Percentiles rank a stretch among this genome's conserved stretches.
These are phyloP conservation scores for Carpinus fangiana DNA, from an alignment of 306 rosid genomes.

Conservation along the genomic window DNA sequence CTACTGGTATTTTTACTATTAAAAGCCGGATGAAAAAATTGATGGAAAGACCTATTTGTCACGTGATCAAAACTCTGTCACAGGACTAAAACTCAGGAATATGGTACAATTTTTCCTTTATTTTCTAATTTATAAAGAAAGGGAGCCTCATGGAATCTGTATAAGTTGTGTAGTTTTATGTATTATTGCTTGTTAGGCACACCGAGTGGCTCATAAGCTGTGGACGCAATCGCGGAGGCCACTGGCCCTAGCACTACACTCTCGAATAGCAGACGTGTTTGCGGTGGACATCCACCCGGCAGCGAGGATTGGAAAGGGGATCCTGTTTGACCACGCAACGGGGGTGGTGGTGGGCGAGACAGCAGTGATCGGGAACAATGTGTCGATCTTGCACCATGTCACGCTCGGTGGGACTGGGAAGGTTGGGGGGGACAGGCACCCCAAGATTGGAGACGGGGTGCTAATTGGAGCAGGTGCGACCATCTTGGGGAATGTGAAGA, in stretches of 20 bases:
- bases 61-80: too few relatives aligned
- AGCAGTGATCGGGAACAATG: conserved; percentile 90
- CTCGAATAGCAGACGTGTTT: conserved; percentile 78
- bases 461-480: conserved; percentile 97
- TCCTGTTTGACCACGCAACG: conserved; percentile 85
- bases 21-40: too few relatives aligned
- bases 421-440: conserved; percentile 85
- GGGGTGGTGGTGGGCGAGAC: conserved; percentile 98
- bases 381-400: conserved; percentile 88
- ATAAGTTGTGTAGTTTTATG: neutral
- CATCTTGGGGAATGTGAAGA: conserved; percentile 74
- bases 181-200: conserved; percentile 49
- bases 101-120: neutral
- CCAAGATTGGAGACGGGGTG: conserved; percentile 91
- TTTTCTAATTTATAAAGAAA: too few relatives aligned
- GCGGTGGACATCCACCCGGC: conserved; percentile 97
- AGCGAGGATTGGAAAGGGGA: conserved; percentile 77
- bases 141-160: neutral
- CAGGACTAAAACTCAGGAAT: too few relatives aligned
- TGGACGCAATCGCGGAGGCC: conserved; percentile 83
- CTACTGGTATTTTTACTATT: too few relatives aligned
- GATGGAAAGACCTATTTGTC: too few relatives aligned
- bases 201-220: conserved; percentile 75
- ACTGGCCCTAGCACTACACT: conserved; percentile 78
- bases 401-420: conserved; percentile 97